Evolutionary conservation across 306 rosid species (phyloP).

Genomic region (Fragaria iinumae): DNA sequence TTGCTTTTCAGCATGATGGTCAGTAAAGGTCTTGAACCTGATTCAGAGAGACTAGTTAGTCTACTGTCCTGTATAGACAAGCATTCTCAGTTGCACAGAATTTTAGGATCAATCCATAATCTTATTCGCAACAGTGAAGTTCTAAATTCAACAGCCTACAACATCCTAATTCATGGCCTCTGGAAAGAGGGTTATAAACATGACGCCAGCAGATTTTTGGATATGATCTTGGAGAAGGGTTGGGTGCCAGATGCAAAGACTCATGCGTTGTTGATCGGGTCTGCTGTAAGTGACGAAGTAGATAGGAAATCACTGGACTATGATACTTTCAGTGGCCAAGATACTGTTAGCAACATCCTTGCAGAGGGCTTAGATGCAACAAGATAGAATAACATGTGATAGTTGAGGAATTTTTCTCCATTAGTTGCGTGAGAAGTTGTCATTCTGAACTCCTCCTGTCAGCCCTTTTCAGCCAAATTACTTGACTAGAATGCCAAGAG

Average conservation of each 20-base stretch:
- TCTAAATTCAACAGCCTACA: constrained; percentile 47
- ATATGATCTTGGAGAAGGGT: constrained; percentile 80
- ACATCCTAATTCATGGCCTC: constrained; percentile 60
- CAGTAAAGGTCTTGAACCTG: constrained; percentile 54
- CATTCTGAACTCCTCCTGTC: constrained; percentile 94
- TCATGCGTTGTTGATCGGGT: constrained; percentile 76
- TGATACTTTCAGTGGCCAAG: constrained; percentile 39
- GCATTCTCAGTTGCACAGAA: constrained; percentile 46
- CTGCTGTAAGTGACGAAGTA: constrained; percentile 40
- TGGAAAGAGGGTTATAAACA: constrained; percentile 71
- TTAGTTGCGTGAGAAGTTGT: background rate
- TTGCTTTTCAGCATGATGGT: constrained; percentile 67
- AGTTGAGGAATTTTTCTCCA: background rate
- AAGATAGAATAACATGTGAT: constrained; percentile 10
- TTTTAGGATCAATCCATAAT: constrained; percentile 49
- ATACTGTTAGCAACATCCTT: constrained; percentile 73
- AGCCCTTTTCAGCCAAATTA: constrained; percentile 83
- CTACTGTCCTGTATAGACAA: constrained; percentile 49
- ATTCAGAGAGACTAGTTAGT: constrained; percentile 52
- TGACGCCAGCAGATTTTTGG: constrained; percentile 56
- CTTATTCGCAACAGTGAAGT: constrained; percentile 33
- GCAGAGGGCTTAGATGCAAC: constrained; percentile 58
- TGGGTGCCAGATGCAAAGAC: constrained; percentile 80
- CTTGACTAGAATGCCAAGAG: constrained; percentile 82
- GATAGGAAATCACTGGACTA: constrained; percentile 9